Conservation (phyloP, 1,139 yeast species). For the Yamadazyma oceani region DNA sequence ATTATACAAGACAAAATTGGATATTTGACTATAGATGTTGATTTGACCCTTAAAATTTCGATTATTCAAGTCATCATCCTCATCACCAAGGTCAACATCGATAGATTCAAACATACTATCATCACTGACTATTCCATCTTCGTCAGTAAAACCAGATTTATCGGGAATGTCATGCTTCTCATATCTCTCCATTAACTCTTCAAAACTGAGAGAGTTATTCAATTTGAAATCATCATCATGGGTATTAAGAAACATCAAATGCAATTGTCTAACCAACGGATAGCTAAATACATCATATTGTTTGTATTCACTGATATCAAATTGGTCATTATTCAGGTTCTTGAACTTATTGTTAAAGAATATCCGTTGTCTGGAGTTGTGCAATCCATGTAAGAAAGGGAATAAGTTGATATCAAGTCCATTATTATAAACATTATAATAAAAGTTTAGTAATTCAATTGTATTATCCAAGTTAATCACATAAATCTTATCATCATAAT, state of each 20-base stretch:
- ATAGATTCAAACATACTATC: constrained; percentile 1
- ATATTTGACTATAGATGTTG: constrained; percentile 33
- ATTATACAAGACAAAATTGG: constrained; percentile 36
- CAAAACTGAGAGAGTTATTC: constrained; percentile 13
- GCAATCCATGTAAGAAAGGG: constrained; percentile 41
- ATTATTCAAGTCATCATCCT: constrained; percentile 24
- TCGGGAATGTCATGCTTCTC: neutral
- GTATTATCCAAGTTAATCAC: constrained; percentile 16
- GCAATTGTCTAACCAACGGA: constrained; percentile 13
- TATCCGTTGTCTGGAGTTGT: constrained; percentile 27
- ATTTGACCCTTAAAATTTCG: constrained; percentile 34
- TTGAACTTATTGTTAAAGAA: constrained; percentile 18
- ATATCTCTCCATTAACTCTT: constrained; percentile 10
- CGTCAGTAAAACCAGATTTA: neutral
- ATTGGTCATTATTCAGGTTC: constrained; percentile 12
- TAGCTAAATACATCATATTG: constrained; percentile 9
- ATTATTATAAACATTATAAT: constrained; percentile 22
- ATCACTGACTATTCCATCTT: constrained; percentile 1
- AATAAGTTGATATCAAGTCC: constrained; percentile 25
- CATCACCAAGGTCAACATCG: constrained; percentile 1
- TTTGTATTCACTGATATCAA: constrained; percentile 11
- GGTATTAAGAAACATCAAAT: constrained; percentile 16
- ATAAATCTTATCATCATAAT: constrained; percentile 13
- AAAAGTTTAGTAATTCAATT: constrained; percentile 24
- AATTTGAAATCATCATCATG: constrained; percentile 11